Percentiles rank a stretch among this genome's conserved stretches.
Evolutionary conservation across 1,139 yeast species (phyloP).

Genomic region (Suhomyces bokatorum): DNA sequence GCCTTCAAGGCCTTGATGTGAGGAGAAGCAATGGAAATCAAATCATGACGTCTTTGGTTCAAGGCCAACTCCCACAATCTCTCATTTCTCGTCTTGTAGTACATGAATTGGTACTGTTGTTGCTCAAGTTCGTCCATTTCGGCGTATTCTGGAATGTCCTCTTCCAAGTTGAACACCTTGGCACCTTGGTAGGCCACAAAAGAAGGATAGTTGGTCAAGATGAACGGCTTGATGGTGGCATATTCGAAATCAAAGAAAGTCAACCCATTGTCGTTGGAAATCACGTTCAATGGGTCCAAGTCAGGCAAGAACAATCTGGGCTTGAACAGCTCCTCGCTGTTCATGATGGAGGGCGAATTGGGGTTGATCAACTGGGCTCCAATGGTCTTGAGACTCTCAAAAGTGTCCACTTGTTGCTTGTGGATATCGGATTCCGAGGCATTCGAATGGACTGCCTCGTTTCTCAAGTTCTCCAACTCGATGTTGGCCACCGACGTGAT

Average conservation of each 20-base stretch:
- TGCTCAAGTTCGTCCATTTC: conserved; percentile 69
- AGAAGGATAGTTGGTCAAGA: conserved; percentile 74
- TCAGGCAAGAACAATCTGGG: conserved; percentile 83
- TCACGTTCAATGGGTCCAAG: conserved; percentile 85
- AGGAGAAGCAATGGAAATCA: conserved; percentile 79
- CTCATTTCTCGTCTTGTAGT: conserved; percentile 87
- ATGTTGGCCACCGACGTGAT: conserved; percentile 63
- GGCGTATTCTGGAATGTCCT: conserved; percentile 72
- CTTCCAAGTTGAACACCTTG: conserved; percentile 70
- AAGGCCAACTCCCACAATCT: conserved; percentile 80
- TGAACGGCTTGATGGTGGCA: conserved; percentile 75
- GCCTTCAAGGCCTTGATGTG: conserved; percentile 67
- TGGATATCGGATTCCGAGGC: conserved; percentile 28
- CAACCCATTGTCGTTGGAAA: conserved; percentile 38
- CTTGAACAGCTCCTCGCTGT: conserved; percentile 59
- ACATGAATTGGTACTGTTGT: conserved; percentile 81
- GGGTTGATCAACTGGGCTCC: conserved; percentile 58
- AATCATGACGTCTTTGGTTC: conserved; percentile 60
- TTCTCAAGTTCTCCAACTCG: conserved; percentile 60
- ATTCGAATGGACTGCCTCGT: conserved; percentile 6
- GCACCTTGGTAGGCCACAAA: conserved; percentile 88
- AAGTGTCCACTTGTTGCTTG: conserved; percentile 53
- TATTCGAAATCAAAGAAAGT: conserved; percentile 81
- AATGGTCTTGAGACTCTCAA: conserved; percentile 55
- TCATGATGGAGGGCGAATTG: conserved; percentile 53